phyloP scores from a whole-genome alignment of 208 protist species.

The Trypanosoma mega region DNA sequence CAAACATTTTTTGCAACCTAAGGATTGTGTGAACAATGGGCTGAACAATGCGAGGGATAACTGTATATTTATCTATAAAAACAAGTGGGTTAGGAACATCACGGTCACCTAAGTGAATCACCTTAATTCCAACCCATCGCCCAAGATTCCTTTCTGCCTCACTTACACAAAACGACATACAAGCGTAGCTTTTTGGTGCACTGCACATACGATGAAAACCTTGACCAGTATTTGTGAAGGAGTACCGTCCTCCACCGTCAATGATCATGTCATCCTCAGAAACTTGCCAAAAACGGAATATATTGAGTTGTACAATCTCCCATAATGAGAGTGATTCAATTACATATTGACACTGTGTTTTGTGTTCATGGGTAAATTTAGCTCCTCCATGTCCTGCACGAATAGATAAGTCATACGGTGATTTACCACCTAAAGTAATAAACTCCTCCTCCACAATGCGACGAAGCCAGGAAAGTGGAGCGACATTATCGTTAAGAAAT shows the following conservation, averaged over 20 bases:
- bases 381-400: conserved; percentile 64
- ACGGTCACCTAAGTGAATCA: conserved; percentile 97
- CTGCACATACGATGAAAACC: conserved; percentile 94
- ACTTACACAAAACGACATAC: conserved; percentile 83
- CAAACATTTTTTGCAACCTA: conserved; percentile 63
- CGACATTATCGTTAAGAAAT: conserved; percentile 85
- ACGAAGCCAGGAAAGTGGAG: conserved; percentile 64
- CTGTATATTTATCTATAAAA: conserved; percentile 99
- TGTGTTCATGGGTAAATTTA: conserved; percentile 93
- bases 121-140: conserved; percentile 95
- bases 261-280: conserved; percentile 94
- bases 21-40: conserved; percentile 90
- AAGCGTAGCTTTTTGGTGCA: conserved; percentile 76
- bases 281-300: conserved; percentile 94
- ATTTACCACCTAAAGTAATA: conserved; percentile 27
- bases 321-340: conserved; percentile 95
- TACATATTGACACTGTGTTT: conserved; percentile 94
- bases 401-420: conserved; percentile 48
- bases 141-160: conserved; percentile 77
- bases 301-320: conserved; percentile 90
- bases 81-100: conserved; percentile 98
- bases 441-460: conserved; percentile 65
- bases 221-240: conserved; percentile 93
- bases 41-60: conserved; percentile 92
- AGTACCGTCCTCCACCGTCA: conserved; percentile 52